These are phyloP conservation scores for Kodamaea ohmeri DNA, from an alignment of 1,139 yeast genomes.

Conservation along the genomic window DNA sequence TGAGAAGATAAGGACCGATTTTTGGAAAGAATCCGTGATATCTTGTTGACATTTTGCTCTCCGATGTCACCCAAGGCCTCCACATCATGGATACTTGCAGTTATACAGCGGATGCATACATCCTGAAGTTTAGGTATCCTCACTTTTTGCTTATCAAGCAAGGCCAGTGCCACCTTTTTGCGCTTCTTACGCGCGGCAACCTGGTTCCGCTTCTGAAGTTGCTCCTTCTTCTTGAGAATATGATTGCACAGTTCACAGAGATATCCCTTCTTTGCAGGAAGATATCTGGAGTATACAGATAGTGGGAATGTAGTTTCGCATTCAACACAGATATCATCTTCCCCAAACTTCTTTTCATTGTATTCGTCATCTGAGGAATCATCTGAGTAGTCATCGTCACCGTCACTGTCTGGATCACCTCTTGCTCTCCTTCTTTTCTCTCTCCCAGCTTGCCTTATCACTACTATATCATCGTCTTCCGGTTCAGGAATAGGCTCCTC, in stretches of 20 bases:
- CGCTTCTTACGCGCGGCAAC: conserved; percentile 67
- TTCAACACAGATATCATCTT: conserved; percentile 52
- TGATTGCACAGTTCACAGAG: conserved; percentile 67
- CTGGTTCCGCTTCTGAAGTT: conserved; percentile 48
- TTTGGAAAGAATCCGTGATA: conserved; percentile 71
- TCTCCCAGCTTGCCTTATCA: conserved; percentile 25
- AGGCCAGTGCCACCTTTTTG: conserved; percentile 77
- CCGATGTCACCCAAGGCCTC: conserved; percentile 83
- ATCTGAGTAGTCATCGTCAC: conserved; percentile 30
- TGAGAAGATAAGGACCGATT: conserved; percentile 73
- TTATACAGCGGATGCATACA: conserved; percentile 67
- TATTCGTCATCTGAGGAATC: conserved; percentile 29
- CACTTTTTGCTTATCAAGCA: conserved; percentile 66
- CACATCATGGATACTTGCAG: conserved; percentile 71
- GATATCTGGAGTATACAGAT: conserved; percentile 61
- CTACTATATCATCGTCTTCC: conserved; percentile 12
- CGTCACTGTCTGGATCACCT: conserved; percentile 19
- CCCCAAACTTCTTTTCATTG: conserved; percentile 42
- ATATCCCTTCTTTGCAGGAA: conserved; percentile 51
- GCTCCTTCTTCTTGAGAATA: conserved; percentile 40
- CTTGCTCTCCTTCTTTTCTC: conserved; percentile 21
- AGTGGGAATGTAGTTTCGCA: conserved; percentile 58
- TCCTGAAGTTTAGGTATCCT: conserved; percentile 75
- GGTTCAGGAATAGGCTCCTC: conserved; percentile 12
- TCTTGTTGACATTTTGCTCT: conserved; percentile 53